Conservation (phyloP, 805 yeast genomes). For the Candida berthetii region DNA sequence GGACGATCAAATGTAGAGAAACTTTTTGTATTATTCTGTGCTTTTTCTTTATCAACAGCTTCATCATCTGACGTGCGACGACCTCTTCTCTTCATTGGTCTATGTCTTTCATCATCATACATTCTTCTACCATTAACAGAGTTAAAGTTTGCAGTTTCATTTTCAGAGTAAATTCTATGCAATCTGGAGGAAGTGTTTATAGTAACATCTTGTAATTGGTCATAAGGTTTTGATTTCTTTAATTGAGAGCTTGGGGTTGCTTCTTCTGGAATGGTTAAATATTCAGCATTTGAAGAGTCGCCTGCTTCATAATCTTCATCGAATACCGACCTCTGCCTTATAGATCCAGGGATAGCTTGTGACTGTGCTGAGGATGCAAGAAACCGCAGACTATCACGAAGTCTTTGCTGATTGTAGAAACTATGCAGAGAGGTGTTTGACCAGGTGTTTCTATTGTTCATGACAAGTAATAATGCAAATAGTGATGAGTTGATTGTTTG, state of each 20-base stretch:
- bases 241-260: not conserved
- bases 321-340: not conserved
- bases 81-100: conserved; percentile 24
- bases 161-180: conserved; percentile 58
- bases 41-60: not conserved
- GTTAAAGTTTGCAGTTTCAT: conserved; percentile 56
- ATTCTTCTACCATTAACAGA: conserved; percentile 45
- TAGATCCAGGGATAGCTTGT: not conserved
- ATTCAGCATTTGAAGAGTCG: not conserved
- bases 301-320: conserved; percentile 2
- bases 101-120: conserved; percentile 45
- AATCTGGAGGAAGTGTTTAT: conserved; percentile 22
- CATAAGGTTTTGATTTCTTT: conserved; percentile 15
- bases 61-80: conserved; percentile 8
- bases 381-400: not conserved
- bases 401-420: not conserved
- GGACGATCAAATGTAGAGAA: conserved; percentile 2
- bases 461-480: too few species aligned
- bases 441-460: not conserved
- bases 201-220: conserved; percentile 14
- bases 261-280: not conserved
- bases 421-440: not conserved
- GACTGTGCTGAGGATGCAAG: too few species aligned
- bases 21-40: not conserved
- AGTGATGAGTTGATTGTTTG: too few species aligned